Base-by-base conservation (phyloP, 1,284 basidiomycete genomes). In the Omphalotus olearius region DNA sequence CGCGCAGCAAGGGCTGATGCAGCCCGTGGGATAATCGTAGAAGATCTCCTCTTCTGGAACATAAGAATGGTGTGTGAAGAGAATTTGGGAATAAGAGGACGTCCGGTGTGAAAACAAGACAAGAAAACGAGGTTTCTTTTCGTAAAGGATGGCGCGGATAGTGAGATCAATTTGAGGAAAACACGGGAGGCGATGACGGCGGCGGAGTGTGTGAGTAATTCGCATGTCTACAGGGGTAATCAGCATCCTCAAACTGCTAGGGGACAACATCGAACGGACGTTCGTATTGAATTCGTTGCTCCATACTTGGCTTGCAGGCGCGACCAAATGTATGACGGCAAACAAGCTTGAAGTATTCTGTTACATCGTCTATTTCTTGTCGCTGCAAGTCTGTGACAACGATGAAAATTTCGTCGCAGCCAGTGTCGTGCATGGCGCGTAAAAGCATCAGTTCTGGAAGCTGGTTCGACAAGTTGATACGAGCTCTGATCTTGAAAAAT, bases 111-210 rank as follows among this genome's bases (percentile, higher is more conserved):
- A 88, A 66, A 88, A 88, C 56, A 88, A 73, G 47, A 88, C 75
- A 59, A 88, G 72, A 65, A 88, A 88, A 26, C 80, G 85, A 1
- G 85, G 85, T 45, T 73, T 76, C 61, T 85, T 86, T 65, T 88
- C 85, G 65, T 81, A 74, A 2, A 88, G 69, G 58, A 88, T 81
- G 17, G 85, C 84, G 42, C 85, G 83, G 47, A 88, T 72, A 16
- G 80, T 79, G 55, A 88, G 75, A 66, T 88, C 85, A 64, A 88
- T 84, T 65, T 88, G 85, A 4, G 85, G 85, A 64, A 88, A 86
- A 64, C 85, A 88, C 0, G 85, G 85, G 4, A 78, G 82, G 13
- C 85, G 78, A 40, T 78, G 76, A 58, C 85, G 82, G 40, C 78
- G 76, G 54, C 80, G 74, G 46, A 88, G 71, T 5, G 78, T 77